Conservation (phyloP, 176 grass and related monocot species). For the Elaeis guineensis region DNA sequence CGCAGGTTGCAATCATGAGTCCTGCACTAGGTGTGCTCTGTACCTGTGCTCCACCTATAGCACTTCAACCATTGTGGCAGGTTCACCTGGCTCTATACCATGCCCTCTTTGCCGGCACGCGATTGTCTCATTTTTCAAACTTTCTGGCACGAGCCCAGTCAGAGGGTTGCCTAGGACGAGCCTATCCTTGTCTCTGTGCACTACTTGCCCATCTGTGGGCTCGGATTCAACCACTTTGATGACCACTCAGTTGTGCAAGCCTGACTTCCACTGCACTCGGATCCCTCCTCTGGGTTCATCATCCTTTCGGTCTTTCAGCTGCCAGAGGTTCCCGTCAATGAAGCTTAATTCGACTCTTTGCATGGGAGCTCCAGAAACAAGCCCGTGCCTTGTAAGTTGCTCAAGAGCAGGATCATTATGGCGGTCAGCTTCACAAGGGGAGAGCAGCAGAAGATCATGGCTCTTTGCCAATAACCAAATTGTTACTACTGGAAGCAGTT, state of each 20-base stretch:
- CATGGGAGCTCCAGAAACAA: conserved; percentile 62
- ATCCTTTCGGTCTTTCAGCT: conserved; percentile 76
- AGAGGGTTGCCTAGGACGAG: conserved; percentile 59
- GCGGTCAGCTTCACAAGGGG: conserved; percentile 60
- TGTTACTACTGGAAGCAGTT: conserved; percentile 47
- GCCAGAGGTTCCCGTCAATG: conserved; percentile 61
- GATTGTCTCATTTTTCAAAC: conserved; percentile 62
- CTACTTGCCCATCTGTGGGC: conserved; percentile 16
- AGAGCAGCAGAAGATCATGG: conserved; percentile 49
- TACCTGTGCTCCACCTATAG: conserved; percentile 73
- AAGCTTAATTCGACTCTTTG: conserved; percentile 70
- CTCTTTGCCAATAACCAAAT: conserved; percentile 45
- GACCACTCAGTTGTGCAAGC: conserved; percentile 29
- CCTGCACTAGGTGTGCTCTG: conserved; percentile 89
- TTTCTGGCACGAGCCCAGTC: conserved; percentile 36
- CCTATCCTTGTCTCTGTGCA: conserved; percentile 35
- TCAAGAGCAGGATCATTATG: conserved; percentile 41
- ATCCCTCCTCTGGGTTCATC: conserved; percentile 50
- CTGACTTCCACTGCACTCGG: conserved; percentile 45
- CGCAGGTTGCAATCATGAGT: conserved; percentile 88
- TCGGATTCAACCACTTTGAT: conserved; percentile 10
- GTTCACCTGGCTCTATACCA: conserved; percentile 67
- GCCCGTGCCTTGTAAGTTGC: conserved; percentile 51
- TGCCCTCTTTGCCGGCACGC: conserved; percentile 74
- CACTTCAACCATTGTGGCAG: conserved; percentile 28